A percentile compares a stretch with the other conserved stretches of the same genome.
These are phyloP conservation scores for Davidsoniella eucalypti DNA, from an alignment of 2,329 filamentous ascomycete species.

Conservation along the genomic window DNA sequence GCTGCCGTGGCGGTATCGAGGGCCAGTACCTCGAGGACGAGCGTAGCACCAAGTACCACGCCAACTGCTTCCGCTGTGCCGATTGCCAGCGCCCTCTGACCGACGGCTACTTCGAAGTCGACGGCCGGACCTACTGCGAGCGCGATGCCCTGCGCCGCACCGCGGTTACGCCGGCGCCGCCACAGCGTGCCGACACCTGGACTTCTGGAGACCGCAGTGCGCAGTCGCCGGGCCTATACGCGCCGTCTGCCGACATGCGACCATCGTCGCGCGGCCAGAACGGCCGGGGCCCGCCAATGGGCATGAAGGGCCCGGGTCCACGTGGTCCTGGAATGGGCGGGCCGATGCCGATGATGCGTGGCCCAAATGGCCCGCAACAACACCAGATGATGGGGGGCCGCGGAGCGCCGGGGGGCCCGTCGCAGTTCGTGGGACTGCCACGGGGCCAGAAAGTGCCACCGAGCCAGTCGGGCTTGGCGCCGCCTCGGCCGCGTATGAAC, in stretches of 20 bases:
- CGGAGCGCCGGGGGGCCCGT: conserved; percentile 12
- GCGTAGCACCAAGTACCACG: conserved; percentile 62
- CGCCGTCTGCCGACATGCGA: conserved; percentile 6
- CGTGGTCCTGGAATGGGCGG: conserved; percentile 10
- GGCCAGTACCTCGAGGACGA: conserved; percentile 86
- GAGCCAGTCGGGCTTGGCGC: conserved; percentile 20
- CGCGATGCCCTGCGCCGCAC: conserved; percentile 54
- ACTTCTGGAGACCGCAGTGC: conserved; percentile 11
- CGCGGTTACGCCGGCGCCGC: not conserved
- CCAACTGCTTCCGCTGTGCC: conserved; percentile 68
- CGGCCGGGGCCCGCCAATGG: conserved; percentile 14
- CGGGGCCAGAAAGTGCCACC: conserved; percentile 17
- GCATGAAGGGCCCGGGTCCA: conserved; percentile 14
- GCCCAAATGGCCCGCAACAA: conserved; percentile 11
- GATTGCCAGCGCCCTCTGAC: conserved; percentile 59
- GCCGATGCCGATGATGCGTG: conserved; percentile 1
- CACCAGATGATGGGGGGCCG: conserved; percentile 14
- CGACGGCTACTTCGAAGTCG: conserved; percentile 84
- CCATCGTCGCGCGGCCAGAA: conserved; percentile 8
- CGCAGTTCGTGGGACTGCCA: conserved; percentile 13
- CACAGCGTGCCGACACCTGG: conserved; percentile 5
- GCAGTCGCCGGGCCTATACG: conserved; percentile 9
- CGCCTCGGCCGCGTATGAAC: conserved; percentile 32
- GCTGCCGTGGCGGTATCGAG: conserved; percentile 75
- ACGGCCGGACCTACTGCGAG: conserved; percentile 68